These are phyloP conservation scores for Rhododendron ovatum DNA, from an alignment of 148 eudicot species.

Conservation along the genomic window DNA sequence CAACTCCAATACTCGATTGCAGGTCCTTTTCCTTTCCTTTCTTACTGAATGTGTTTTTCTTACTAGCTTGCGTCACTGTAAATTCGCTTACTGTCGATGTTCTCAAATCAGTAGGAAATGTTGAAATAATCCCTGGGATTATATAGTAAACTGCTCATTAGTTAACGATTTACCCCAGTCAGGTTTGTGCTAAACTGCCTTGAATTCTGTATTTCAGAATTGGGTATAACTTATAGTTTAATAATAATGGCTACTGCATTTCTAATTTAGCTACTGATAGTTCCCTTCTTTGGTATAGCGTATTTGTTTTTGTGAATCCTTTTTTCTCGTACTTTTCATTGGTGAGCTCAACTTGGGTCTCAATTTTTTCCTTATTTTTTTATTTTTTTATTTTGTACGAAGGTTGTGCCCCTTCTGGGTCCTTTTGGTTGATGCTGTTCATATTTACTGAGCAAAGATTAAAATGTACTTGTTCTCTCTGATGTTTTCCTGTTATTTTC, in stretches of 20 bases:
- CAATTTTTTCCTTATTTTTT: background rate
- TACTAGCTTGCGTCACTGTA: background rate
- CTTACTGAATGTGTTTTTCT: background rate
- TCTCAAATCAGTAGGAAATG: background rate
- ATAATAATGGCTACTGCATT: background rate
- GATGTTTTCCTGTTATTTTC: background rate
- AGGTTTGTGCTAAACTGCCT: background rate
- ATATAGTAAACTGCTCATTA: background rate
- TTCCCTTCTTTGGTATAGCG: background rate
- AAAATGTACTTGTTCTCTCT: background rate
- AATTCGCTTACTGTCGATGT: background rate
- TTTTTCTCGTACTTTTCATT: background rate
- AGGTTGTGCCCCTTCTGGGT: background rate
- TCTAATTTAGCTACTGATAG: background rate
- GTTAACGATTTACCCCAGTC: background rate
- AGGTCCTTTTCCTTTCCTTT: conserved; percentile 27
- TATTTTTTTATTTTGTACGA: background rate
- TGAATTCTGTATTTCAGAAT: background rate
- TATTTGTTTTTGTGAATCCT: background rate
- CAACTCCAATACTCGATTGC: conserved; percentile 40
- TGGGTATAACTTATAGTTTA: background rate
- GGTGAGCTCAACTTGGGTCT: background rate
- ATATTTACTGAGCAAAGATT: background rate
- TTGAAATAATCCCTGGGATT: background rate
- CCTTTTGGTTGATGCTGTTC: background rate